These are phyloP conservation scores for Aleurites moluccanus DNA, from an alignment of 441 rosid species.

Conservation along the genomic window DNA sequence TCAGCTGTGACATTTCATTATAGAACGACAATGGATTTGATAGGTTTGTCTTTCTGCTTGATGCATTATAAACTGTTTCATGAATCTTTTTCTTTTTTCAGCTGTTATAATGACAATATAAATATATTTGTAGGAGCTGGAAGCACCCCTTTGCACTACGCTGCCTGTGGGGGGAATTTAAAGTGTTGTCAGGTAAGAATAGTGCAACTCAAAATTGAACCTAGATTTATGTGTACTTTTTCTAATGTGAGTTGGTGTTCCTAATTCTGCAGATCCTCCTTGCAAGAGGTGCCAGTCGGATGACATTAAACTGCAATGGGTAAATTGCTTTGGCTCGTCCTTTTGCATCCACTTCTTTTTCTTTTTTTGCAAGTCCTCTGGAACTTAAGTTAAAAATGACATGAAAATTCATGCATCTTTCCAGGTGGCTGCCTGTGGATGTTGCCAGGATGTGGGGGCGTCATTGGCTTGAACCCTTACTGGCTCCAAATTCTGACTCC, in stretches of 20 bases:
- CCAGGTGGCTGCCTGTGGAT: conserved; percentile 92
- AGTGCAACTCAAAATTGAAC: conserved; percentile 3
- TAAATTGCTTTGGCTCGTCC: conserved; percentile 31
- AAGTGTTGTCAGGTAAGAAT: conserved; percentile 92
- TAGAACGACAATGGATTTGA: conserved; percentile 98
- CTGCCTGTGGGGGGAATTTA: conserved; percentile 95
- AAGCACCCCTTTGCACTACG: conserved; percentile 95
- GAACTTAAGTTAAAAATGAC: background rate
- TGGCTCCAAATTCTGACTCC: conserved; percentile 67
- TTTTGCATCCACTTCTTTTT: conserved; percentile 4
- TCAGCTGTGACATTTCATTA: conserved; percentile 82
- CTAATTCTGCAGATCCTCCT: conserved; percentile 65
- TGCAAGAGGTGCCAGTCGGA: conserved; percentile 76
- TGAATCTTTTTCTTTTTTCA: conserved; percentile 11
- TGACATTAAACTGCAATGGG: conserved; percentile 90
- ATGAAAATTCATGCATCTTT: conserved; percentile 13
- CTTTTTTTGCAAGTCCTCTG: background rate
- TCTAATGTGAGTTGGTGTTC: conserved; percentile 12
- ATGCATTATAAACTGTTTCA: background rate
- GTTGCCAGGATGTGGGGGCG: conserved; percentile 99
- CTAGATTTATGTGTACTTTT: conserved; percentile 2
- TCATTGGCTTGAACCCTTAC: conserved; percentile 92
- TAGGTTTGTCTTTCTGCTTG: conserved; percentile 48
- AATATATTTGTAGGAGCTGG: conserved; percentile 70
- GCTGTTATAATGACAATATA: conserved; percentile 17